phyloP scores from a whole-genome alignment of 225 moss, liverwort and hornwort species.

The Rhytidiadelphus loreus region DNA sequence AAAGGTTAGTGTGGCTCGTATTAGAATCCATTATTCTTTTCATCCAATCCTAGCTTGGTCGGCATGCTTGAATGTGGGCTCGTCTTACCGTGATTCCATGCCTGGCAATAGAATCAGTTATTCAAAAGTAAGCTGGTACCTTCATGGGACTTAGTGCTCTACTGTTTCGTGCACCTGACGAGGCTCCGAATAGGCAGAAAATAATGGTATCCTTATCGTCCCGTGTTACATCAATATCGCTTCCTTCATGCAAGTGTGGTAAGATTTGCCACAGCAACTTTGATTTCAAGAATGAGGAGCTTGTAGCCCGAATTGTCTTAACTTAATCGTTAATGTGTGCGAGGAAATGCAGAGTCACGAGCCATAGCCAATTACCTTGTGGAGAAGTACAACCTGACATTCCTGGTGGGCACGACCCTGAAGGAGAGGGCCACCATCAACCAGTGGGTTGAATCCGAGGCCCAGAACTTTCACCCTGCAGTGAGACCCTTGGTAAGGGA shows the following conservation, averaged over 20 bases:
- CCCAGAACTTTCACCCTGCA: constrained; percentile 20
- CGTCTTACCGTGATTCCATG: background rate
- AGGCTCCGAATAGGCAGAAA: no score
- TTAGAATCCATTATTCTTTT: background rate
- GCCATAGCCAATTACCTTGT: constrained; percentile 65
- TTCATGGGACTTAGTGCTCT: background rate
- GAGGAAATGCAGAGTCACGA: constrained; percentile 50
- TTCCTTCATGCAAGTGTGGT: background rate
- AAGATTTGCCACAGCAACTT: no score
- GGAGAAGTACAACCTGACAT: constrained; percentile 40
- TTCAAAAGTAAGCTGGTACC: background rate
- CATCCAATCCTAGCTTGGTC: background rate
- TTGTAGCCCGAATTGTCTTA: background rate
- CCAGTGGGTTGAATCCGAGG: constrained; percentile 60
- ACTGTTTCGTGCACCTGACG: background rate
- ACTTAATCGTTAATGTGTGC: background rate
- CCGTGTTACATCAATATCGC: background rate
- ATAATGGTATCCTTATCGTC: background rate
- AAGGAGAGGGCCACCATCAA: constrained; percentile 51
- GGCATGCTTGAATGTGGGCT: background rate
- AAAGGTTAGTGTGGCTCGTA: background rate
- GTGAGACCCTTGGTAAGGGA: constrained; percentile 15
- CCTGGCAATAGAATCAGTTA: background rate
- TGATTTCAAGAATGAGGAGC: background rate
- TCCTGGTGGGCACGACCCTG: constrained; percentile 42